phyloP scores from a whole-genome alignment of 768 basidiomycete species.

The Inosperma sp. region DNA sequence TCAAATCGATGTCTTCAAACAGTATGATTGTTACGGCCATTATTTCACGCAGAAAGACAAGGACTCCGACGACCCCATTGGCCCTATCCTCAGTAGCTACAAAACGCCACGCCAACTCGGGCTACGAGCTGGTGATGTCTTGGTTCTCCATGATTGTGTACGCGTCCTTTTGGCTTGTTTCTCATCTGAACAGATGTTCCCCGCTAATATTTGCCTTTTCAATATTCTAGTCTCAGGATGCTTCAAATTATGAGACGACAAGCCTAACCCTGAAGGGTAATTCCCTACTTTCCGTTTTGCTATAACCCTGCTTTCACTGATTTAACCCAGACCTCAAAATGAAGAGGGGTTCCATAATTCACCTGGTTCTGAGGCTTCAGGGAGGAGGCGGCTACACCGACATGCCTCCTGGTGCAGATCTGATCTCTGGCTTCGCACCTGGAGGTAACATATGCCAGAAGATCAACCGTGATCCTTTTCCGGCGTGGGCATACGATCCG shows the following conservation, averaged over 20 bases:
- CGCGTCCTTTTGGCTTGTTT: not conserved
- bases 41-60: not conserved
- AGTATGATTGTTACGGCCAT: not conserved
- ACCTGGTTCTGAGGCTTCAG: slow-evolving; percentile 22
- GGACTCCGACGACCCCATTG: too few relatives aligned
- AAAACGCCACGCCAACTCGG: slow-evolving; percentile 14
- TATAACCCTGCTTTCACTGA: not conserved
- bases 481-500: slow-evolving; percentile 10
- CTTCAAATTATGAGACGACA: too few relatives aligned
- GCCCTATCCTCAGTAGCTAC: slow-evolving; percentile 4
- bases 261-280: not conserved
- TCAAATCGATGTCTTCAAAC: slow-evolving; percentile 8
- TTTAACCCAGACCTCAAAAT: slow-evolving; percentile 15
- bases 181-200: too few relatives aligned
- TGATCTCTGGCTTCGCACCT: slow-evolving; percentile 8
- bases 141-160: not conserved
- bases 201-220: not conserved
- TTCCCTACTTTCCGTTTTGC: not conserved
- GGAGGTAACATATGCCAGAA: slow-evolving; percentile 13
- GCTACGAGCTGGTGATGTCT: not conserved
- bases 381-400: slow-evolving; percentile 8
- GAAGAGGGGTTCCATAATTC: slow-evolving; percentile 11
- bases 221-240: not conserved
- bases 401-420: not conserved
- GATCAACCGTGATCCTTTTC: slow-evolving; percentile 14